Evolutionary conservation across 305 asterid species (phyloP), one percentile per base, ranked within the genome.

Genomic region (Fraxinus greggii): DNA sequence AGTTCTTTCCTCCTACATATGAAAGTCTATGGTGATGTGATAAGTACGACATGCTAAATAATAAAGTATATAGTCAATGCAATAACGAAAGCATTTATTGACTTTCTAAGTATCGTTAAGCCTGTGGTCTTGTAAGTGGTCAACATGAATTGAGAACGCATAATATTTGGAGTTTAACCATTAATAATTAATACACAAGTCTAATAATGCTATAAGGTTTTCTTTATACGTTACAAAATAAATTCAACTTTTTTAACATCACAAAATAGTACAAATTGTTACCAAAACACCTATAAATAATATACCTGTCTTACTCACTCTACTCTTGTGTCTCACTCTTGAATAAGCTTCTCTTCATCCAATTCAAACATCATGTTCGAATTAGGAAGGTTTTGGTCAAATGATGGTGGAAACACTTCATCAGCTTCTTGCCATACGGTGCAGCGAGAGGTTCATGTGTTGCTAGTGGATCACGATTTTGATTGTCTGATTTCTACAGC

Each of bases 381-480:
- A 5, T 7, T 36, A 10, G 74, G 77, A 78, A 83, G 67, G 23
- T 0, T 28, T 38, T 83, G 83, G 84, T 23, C 80, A 5, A 26
- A 65, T 65, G 85, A 72, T 17, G 83, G 80, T 1, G 48, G 24
- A 23, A 80, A 67, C 76, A 67, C 38, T 61, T 17, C 83, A 26
- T 72, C 78, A 79, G 77, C 76, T 31, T 84, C 87, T 24, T 78
- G 82, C 59, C 79, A 77, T 0, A 3, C 85, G 1, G 79, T 86
- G 28, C 82, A 85, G 88, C 80, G 67, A 48, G 87, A 84, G 51
- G 38, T 89, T 69, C 91, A 89, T 84, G 86, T 90, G 19, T 51
- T 90, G 77, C 72, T 86, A 2, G 91, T 88, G 17, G 92, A 90
- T 54, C 93, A 90, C 72, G 93, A 90, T 15, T 24, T 74, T 1